Evolutionary conservation across 2,329 filamentous ascomycete genomes (phyloP).

Genomic region (Exophiala sp.): DNA sequence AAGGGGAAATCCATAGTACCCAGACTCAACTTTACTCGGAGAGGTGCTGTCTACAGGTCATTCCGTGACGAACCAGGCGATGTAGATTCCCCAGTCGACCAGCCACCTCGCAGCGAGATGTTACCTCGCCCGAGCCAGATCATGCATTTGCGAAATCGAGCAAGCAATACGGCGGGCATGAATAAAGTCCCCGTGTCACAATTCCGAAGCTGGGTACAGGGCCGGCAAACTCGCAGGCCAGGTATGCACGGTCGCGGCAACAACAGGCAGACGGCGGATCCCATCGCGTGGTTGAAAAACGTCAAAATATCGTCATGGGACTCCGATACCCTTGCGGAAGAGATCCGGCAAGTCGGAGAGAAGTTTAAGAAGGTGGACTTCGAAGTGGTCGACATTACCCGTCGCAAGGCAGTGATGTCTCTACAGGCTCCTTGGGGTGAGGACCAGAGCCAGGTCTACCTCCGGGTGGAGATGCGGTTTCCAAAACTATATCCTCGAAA

Average conservation of each 20-base stretch:
- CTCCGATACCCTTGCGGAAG: constrained; percentile 52
- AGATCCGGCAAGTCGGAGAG: constrained; percentile 56
- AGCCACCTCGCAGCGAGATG: constrained; percentile 26
- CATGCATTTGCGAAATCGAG: constrained; percentile 29
- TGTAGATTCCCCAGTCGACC: constrained; percentile 35
- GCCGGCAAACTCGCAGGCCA: constrained; percentile 44
- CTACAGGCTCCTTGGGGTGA: constrained; percentile 57
- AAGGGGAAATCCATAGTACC: constrained; percentile 61
- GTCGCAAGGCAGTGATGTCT: constrained; percentile 50
- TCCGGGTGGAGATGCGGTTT: constrained; percentile 55
- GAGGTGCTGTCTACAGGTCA: constrained; percentile 76
- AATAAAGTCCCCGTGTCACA: constrained; percentile 49
- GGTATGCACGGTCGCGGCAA: constrained; percentile 46
- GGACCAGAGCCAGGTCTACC: constrained; percentile 47
- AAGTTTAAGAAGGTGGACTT: constrained; percentile 57
- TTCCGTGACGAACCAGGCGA: constrained; percentile 67
- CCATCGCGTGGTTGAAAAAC: constrained; percentile 60
- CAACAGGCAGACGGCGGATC: constrained; percentile 48
- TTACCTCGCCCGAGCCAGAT: constrained; percentile 17
- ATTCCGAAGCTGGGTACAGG: constrained; percentile 39
- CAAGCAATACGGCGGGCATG: constrained; percentile 40
- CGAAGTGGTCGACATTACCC: constrained; percentile 52
- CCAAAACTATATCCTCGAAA: constrained; percentile 51
- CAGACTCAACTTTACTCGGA: constrained; percentile 68
- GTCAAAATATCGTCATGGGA: constrained; percentile 54